A percentile compares a stretch with the other conserved stretches of the same genome.
Evolutionary conservation across 129 eudicot species (phyloP).

Genomic region (Erigeron canadensis): DNA sequence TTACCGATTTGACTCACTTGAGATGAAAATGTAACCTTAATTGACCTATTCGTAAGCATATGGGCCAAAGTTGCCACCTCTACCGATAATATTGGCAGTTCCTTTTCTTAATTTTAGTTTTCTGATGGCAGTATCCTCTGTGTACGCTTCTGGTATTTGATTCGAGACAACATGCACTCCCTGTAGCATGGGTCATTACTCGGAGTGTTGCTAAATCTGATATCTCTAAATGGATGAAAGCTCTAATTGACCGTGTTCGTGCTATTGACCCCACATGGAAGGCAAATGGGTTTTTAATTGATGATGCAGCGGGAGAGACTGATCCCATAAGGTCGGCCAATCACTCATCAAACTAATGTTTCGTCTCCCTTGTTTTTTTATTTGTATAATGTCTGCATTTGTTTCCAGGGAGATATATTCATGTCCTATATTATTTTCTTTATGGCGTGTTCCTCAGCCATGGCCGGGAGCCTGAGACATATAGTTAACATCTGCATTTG

Average conservation of each 20-base stretch:
- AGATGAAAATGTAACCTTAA: background rate
- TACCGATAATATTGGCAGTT: background rate
- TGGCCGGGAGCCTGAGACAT: no score
- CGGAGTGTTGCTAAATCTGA: slow-evolving; percentile 84
- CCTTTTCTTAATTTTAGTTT: slow-evolving; percentile 6
- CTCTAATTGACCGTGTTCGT: slow-evolving; percentile 67
- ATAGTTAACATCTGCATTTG: background rate
- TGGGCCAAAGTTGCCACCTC: no score
- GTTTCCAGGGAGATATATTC: slow-evolving; percentile 39
- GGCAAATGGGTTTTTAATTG: slow-evolving; percentile 75
- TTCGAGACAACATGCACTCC: slow-evolving; percentile 95
- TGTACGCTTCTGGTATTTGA: slow-evolving; percentile 96
- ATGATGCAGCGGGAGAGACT: slow-evolving; percentile 85
- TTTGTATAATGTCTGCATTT: slow-evolving; percentile 1
- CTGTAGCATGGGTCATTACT: slow-evolving; percentile 93
- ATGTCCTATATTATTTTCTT: slow-evolving; percentile 68
- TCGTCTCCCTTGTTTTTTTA: background rate
- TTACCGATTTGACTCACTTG: background rate
- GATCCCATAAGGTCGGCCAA: slow-evolving; percentile 78
- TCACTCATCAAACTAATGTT: slow-evolving; percentile 9
- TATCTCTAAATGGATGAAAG: slow-evolving; percentile 88
- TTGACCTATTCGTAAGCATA: no score
- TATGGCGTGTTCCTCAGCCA: background rate
- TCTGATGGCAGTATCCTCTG: slow-evolving; percentile 76
- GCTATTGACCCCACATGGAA: slow-evolving; percentile 85